Base-by-base conservation (phyloP, 345 rosid genomes). In the Eucalyptus tenuipes region DNA sequence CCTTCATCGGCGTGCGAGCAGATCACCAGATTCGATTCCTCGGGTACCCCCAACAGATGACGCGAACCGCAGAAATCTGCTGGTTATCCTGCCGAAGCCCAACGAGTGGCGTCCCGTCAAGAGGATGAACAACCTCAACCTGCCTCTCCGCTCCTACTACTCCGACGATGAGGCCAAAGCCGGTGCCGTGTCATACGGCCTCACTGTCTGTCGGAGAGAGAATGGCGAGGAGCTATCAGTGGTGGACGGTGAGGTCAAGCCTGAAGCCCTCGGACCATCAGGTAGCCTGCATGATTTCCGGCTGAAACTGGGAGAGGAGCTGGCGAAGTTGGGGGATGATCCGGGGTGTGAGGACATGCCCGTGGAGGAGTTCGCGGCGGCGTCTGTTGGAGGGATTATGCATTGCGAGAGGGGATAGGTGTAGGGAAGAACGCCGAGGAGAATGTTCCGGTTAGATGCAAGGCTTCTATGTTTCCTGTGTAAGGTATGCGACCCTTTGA, bases 391-490 rank as follows among this genome's bases (percentile, higher is more conserved):
- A 93, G 94, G 88, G 99, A 96, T 1, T 96, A 95, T 61, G 99
- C 98, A 3, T 97, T 98, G 97, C 89, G 90, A 17, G 97, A 97
- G 86, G 98, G 99, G 5, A 90, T 90, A 52, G 99, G 97, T 4
- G 93, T 97, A 75, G 97, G 99, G 79, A 95, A 89, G 89, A 95
- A 96, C 27, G 14, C 24, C 61, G 12, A 55, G 29, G 61, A 55
- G 61, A 10, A 22, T 55, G 61, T 2, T 55, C 29, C 61, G 2
- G 3, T 55, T 55, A 55, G 61, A 81, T 97, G 79, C 79, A 66
- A 66, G 42, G 40, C 75, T 15, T 15, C 40, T 37, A 37, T 37
- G 40, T 37, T 37, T 37, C 40, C 40, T 37, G 11, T 37, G 11
- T 48, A 48, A 13, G 49, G 14, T 48, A 48, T 48, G 13, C 49